Percentiles rank a stretch among this genome's conserved stretches.
Conservation (phyloP, 108 stramenopile genomes). For the Pseudonitzschia delicatissima region DNA sequence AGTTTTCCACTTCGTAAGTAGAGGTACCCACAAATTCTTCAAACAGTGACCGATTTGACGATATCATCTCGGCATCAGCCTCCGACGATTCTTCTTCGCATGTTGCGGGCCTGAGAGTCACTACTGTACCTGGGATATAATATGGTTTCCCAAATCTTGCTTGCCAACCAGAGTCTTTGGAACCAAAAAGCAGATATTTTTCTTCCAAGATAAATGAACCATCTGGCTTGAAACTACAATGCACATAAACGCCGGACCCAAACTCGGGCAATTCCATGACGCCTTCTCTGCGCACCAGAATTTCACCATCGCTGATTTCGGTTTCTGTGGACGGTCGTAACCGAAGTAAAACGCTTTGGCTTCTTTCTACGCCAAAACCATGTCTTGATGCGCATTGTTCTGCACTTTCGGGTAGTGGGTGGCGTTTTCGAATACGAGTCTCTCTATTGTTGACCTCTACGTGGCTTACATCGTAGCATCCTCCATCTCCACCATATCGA, state of each 20-base stretch:
- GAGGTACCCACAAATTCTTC: conserved; percentile 61
- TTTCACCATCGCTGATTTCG: conserved; percentile 2
- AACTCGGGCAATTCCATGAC: conserved; percentile 88
- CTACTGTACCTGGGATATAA: conserved; percentile 64
- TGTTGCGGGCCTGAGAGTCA: conserved; percentile 42
- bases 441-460: conserved; percentile 75
- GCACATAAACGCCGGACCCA: conserved; percentile 69
- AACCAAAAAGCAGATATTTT: conserved; percentile 63
- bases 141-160: conserved; percentile 81
- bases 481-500: conserved; percentile 88
- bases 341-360: conserved; percentile 60
- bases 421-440: conserved; percentile 65
- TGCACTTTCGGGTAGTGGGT: conserved; percentile 71
- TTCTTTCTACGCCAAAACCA: conserved; percentile 68
- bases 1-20: conserved; percentile 40
- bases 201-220: conserved; percentile 66
- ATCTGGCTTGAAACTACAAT: conserved; percentile 49
- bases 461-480: conserved; percentile 78
- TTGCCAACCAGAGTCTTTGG: conserved; percentile 85
- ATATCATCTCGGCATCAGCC: conserved; percentile 28
- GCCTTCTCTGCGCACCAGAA: conserved; percentile 38
- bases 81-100: conserved; percentile 2
- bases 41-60: conserved; percentile 39
- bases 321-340: conserved; percentile 14
- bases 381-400: conserved; percentile 81